These are phyloP conservation scores for Phytophthora podocarpi DNA, from an alignment of 352 stramenopile genomes.

Conservation along the genomic window DNA sequence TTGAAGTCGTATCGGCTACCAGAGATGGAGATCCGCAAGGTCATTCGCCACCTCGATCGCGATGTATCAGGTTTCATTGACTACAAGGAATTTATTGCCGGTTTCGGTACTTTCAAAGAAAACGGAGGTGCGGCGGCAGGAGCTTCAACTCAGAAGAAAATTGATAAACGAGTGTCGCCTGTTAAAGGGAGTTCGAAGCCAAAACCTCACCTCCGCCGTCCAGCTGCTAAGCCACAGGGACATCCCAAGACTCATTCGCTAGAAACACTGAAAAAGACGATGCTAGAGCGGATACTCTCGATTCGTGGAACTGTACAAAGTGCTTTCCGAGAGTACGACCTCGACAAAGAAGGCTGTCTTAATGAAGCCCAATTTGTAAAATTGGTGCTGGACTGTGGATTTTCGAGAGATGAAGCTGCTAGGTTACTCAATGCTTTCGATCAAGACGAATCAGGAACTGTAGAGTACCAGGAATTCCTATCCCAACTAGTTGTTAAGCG, in stretches of 20 bases:
- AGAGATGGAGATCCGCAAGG: constrained; percentile 70
- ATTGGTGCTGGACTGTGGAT: constrained; percentile 41
- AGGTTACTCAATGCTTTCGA: constrained; percentile 46
- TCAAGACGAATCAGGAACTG: constrained; percentile 47
- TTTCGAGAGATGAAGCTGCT: constrained; percentile 37
- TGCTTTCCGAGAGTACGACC: constrained; percentile 59
- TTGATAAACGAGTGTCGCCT: constrained; percentile 9
- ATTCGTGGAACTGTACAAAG: constrained; percentile 56
- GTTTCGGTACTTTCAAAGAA: constrained; percentile 42
- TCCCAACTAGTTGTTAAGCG: constrained; percentile 44
- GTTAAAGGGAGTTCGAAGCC: constrained; percentile 11
- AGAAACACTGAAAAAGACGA: constrained; percentile 50
- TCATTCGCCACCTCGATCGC: constrained; percentile 71
- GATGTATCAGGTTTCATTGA: constrained; percentile 77
- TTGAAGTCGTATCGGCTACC: constrained; percentile 64
- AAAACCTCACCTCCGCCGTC: constrained; percentile 14
- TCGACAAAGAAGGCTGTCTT: constrained; percentile 40
- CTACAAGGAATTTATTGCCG: constrained; percentile 71
- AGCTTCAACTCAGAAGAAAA: constrained; percentile 22
- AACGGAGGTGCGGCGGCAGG: constrained; percentile 16
- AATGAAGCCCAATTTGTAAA: constrained; percentile 51
- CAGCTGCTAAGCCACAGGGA: constrained; percentile 14
- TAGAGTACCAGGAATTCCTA: constrained; percentile 71
- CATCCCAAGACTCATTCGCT: constrained; percentile 28
- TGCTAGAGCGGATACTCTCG: constrained; percentile 46